Evolutionary conservation across 345 rosid genomes (phyloP), one percentile per base, ranked within the genome.

Genomic region (Heritiera fomes): DNA sequence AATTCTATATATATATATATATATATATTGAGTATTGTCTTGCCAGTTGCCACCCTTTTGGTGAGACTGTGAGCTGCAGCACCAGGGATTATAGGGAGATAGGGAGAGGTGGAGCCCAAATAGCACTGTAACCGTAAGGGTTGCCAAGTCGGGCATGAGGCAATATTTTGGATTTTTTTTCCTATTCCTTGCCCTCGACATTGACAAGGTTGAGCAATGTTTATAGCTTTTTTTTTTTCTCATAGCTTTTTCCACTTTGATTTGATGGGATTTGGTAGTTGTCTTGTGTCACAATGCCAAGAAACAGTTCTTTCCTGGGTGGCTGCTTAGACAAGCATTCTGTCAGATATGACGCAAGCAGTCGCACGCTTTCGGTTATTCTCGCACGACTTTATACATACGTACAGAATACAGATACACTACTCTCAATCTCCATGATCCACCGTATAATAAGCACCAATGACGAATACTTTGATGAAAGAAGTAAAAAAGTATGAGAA

Each of bases 271-370:
- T 81, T 85, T 85, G 88, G 88, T 88, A 75, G 83, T 81, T 85
- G 89, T 85, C 87, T 83, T 80, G 87, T 84, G 87, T 89, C 87
- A 81, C 87, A 74, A 77, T 82, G 82, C 85, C 56, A 83, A 83
- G 84, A 78, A 80, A 66, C 83, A 53, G 15, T 3, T 71, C n/a
- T 47, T 67, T 20, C 13, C 18, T 80, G 82, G 91, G 95, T 83
- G 91, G 47, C 81, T 88, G 94, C 97, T 91, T 89, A 90, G 76
- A 78, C 76, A 84, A 93, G 94, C 97, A 88, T 90, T 72, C 79
- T 74, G 89, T 91, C 94, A 93, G 82, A 60, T 65, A 41, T 91
- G 97, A 94, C 87, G 98, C 90, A 89, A 90, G 87, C 90, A 82
- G 49, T 71, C 77, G 23, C 87, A 82, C 82, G 49, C 86, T 70